These are phyloP conservation scores for Termitomyces sp. DNA, from an alignment of 768 basidiomycete species.

Conservation along the genomic window DNA sequence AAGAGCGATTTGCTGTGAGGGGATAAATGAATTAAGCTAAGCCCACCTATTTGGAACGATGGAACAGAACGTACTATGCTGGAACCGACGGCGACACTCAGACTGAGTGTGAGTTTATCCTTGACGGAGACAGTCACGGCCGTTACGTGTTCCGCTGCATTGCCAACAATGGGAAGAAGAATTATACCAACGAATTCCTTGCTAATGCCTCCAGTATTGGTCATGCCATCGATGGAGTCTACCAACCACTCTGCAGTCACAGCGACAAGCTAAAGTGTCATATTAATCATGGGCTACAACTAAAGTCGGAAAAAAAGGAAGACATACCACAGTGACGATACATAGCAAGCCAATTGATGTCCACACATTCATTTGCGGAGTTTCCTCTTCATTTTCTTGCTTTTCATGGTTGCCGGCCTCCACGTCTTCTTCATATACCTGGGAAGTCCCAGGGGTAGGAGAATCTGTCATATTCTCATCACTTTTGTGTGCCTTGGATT, in stretches of 20 bases:
- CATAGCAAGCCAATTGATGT: constrained; percentile 51
- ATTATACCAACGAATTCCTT: constrained; percentile 83
- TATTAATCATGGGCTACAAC: constrained; percentile 16
- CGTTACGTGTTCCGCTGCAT: constrained; percentile 89
- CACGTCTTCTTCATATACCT: background rate
- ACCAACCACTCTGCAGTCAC: constrained; percentile 73
- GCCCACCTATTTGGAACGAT: background rate
- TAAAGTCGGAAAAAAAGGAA: background rate
- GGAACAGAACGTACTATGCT: constrained; percentile 52
- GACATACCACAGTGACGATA: constrained; percentile 58
- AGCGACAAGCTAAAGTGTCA: constrained; percentile 48
- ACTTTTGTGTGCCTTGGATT: constrained; percentile 19
- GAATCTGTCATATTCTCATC: background rate
- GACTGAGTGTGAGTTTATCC: constrained; percentile 81
- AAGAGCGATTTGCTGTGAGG: constrained; percentile 54
- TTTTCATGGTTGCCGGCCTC: background rate
- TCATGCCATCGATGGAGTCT: constrained; percentile 75
- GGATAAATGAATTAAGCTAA: background rate
- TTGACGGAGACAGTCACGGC: constrained; percentile 91
- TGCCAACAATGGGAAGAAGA: constrained; percentile 88
- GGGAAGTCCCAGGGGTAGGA: background rate
- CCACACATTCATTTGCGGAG: constrained; percentile 49
- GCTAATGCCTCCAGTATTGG: constrained; percentile 47
- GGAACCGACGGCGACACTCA: constrained; percentile 85
- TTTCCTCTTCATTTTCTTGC: constrained; percentile 34